These are phyloP conservation scores for Epichloe hybrida DNA, from an alignment of 2,329 filamentous ascomycete genomes.

Conservation along the genomic window DNA sequence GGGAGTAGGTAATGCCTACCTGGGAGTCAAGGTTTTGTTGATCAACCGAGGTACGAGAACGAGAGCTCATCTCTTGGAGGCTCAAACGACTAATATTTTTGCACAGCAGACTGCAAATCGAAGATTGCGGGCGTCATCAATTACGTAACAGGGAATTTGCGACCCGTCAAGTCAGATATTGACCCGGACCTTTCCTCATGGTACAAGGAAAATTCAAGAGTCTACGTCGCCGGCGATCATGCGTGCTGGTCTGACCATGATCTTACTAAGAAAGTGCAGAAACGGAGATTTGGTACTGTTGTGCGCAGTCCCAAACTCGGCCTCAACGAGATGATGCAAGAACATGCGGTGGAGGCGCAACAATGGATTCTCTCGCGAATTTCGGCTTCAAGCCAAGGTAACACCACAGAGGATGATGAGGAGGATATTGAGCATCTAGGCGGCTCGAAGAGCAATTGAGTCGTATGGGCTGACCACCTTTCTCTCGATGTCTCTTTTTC, in stretches of 20 bases:
- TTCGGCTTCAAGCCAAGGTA: constrained; percentile 20
- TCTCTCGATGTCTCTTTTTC: background rate
- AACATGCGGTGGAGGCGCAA: constrained; percentile 37
- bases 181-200: constrained; percentile 61
- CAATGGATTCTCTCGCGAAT: constrained; percentile 35
- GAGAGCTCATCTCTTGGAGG: background rate
- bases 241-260: constrained; percentile 58
- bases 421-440: background rate
- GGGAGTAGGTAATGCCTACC: constrained; percentile 79
- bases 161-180: constrained; percentile 65
- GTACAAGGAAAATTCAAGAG: constrained; percentile 71
- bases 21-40: constrained; percentile 69
- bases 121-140: constrained; percentile 61
- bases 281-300: constrained; percentile 47
- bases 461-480: background rate
- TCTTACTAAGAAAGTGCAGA: constrained; percentile 43
- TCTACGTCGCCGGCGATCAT: constrained; percentile 66
- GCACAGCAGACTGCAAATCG: constrained; percentile 43
- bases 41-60: constrained; percentile 54
- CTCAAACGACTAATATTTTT: background rate
- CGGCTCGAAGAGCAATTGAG: background rate
- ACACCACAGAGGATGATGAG: constrained; percentile 37
- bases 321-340: constrained; percentile 42
- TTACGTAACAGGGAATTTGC: constrained; percentile 66
- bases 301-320: constrained; percentile 34